Conservation (phyloP, 441 rosid species). For the Metrosideros polymorpha region DNA sequence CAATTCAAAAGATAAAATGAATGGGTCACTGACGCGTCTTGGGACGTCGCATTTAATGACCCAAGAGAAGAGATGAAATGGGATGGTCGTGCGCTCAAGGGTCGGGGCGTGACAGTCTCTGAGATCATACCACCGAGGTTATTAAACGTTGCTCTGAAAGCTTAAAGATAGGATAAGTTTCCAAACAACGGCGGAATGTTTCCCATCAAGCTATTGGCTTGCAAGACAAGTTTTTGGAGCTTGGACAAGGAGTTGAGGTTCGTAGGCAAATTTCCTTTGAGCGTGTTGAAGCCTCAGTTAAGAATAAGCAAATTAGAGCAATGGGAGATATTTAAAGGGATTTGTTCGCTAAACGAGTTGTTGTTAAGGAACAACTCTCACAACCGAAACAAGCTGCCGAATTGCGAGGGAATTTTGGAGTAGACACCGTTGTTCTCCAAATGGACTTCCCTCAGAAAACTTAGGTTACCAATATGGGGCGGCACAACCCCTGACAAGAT, state of each 20-base stretch:
- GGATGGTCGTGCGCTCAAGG: too few relatives aligned
- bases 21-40: too few relatives aligned
- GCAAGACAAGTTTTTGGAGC: neutral
- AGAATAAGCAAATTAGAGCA: neutral
- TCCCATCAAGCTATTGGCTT: too few relatives aligned
- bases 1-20: too few relatives aligned
- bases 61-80: too few relatives aligned
- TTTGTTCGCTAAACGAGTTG: neutral
- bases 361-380: rapidly evolving
- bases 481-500: neutral
- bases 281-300: rapidly evolving
- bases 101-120: too few relatives aligned
- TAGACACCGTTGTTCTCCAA: rapidly evolving
- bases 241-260: neutral
- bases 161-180: neutral
- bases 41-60: too few relatives aligned
- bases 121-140: neutral
- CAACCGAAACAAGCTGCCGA: neutral
- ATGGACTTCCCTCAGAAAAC: neutral
- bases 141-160: rapidly evolving
- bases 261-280: neutral
- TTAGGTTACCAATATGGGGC: neutral
- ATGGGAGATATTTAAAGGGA: neutral
- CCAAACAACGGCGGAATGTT: neutral
- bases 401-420: neutral